A percentile compares a stretch with the other conserved stretches of the same genome.
These are phyloP conservation scores for Lophiostoma macrostomum DNA, from an alignment of 495 filamentous ascomycete species.

Conservation along the genomic window DNA sequence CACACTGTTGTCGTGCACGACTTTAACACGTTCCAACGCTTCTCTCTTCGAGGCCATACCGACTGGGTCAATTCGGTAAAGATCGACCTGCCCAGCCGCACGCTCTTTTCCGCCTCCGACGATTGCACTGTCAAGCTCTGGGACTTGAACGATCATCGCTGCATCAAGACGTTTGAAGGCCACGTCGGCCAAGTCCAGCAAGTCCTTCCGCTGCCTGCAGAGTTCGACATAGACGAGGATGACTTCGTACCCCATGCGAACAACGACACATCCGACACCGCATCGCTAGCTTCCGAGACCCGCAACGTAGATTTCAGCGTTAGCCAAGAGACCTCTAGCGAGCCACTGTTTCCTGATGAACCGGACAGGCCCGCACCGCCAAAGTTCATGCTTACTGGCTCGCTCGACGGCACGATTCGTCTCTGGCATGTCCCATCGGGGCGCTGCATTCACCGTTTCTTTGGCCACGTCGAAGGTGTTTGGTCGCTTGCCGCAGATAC, in stretches of 20 bases:
- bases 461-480: slow-evolving; percentile 92
- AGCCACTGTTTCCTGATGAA: slow-evolving; percentile 49
- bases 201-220: slow-evolving; percentile 72
- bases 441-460: slow-evolving; percentile 82
- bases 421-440: slow-evolving; percentile 88
- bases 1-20: slow-evolving; percentile 91
- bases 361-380: slow-evolving; percentile 67
- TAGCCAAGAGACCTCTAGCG: not conserved
- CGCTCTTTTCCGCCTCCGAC: slow-evolving; percentile 88
- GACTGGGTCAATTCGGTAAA: slow-evolving; percentile 95
- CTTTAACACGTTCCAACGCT: slow-evolving; percentile 77
- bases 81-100: slow-evolving; percentile 75
- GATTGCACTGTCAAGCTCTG: slow-evolving; percentile 90
- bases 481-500: slow-evolving; percentile 94
- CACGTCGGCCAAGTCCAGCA: slow-evolving; percentile 92
- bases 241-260: slow-evolving; percentile 44
- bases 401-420: slow-evolving; percentile 85
- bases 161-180: slow-evolving; percentile 80
- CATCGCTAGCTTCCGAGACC: slow-evolving; percentile 17
- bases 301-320: not conserved
- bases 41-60: slow-evolving; percentile 73
- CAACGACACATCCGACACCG: slow-evolving; percentile 25
- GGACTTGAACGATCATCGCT: slow-evolving; percentile 79
- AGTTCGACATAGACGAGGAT: slow-evolving; percentile 82
- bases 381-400: slow-evolving; percentile 86